Evolutionary conservation across 192 early-diverging fungal species (phyloP), one percentile per base, ranked within the genome.

Genomic region (Haplosporangium gracile): DNA sequence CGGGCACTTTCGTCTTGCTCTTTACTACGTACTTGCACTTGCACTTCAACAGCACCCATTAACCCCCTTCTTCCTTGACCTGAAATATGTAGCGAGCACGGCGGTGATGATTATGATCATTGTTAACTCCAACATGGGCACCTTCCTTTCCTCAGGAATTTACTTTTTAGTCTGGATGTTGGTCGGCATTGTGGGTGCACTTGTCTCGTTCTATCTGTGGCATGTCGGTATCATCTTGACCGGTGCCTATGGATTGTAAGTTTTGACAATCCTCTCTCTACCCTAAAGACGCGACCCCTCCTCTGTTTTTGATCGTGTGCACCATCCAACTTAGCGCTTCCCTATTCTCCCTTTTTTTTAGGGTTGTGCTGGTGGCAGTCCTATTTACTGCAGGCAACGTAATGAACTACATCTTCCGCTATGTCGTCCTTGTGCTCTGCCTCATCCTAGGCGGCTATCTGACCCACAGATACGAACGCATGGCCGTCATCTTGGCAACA

Each of bases 191-290:
- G 69, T 77, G 10, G 88, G 88, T 29, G 74, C 84, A 1, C 63
- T 83, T 16, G 51, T 82, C 5, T 82, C 81, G 16, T 89, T 82
- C 47, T 89, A 77, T 29, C 72, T 82, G 38, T 89, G 84, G 83
- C 88, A 86, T 77, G 81, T 89, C 36, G 88, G 88, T 43, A 81
- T 89, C 53, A 75, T 89, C 70, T 60, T 89, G 20, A 83, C 88
- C 20, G 84, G 81, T 15, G 84, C 84, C 0, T 89, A 89, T 32
- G 88, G 84, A 68, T 68, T 26, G 82, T 83, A 78, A 60, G 51
- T 51, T 49, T 42, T 24, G 13, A 10, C 24, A 55, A 57, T 5
- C 20, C 32, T 26, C 13, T 32, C 42, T 18, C 13, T 9, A 42
- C 26, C 18, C 5, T 34, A 29, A 47, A 4, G 1, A 45, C 39